Evolutionary conservation across 805 yeast species (phyloP).

Genomic region (Candida endomychidarum): DNA sequence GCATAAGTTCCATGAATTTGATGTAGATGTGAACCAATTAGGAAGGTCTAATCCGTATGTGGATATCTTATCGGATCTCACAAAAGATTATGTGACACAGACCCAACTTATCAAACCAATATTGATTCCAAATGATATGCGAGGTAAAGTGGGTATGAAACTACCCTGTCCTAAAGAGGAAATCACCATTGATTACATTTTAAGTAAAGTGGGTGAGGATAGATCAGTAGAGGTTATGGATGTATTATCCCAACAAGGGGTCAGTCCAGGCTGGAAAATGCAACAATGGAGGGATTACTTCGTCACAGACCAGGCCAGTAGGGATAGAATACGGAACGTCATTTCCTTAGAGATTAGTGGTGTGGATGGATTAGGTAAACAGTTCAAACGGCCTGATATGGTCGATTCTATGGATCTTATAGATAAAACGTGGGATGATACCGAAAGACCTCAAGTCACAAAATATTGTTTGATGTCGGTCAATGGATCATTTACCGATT

Average conservation of each 20-base stretch:
- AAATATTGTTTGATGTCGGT: constrained; percentile 87
- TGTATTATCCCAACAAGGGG: constrained; percentile 73
- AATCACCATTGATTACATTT: constrained; percentile 56
- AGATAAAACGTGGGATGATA: constrained; percentile 57
- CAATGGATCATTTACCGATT: constrained; percentile 76
- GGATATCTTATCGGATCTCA: constrained; percentile 32
- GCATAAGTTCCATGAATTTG: constrained; percentile 28
- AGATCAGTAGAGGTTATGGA: constrained; percentile 81
- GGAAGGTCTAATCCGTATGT: constrained; percentile 15
- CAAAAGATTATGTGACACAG: constrained; percentile 32
- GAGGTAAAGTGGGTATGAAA: constrained; percentile 50
- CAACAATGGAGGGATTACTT: constrained; percentile 76
- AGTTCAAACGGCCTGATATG: constrained; percentile 60
- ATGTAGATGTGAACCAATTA: constrained; percentile 21
- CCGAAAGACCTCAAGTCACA: constrained; percentile 58
- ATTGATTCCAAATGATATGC: constrained; percentile 48
- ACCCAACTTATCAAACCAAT: constrained; percentile 46
- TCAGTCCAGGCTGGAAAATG: constrained; percentile 64
- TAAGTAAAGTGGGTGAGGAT: constrained; percentile 61
- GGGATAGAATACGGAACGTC: constrained; percentile 76
- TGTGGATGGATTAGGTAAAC: constrained; percentile 44
- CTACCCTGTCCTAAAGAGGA: constrained; percentile 45
- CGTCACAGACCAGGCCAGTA: constrained; percentile 35
- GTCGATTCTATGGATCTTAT: constrained; percentile 71
- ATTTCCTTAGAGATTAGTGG: constrained; percentile 77